Evolutionary conservation across 2,329 filamentous ascomycete genomes (phyloP), one percentile per base, ranked within the genome.

Genomic region (Beauveria varroae): DNA sequence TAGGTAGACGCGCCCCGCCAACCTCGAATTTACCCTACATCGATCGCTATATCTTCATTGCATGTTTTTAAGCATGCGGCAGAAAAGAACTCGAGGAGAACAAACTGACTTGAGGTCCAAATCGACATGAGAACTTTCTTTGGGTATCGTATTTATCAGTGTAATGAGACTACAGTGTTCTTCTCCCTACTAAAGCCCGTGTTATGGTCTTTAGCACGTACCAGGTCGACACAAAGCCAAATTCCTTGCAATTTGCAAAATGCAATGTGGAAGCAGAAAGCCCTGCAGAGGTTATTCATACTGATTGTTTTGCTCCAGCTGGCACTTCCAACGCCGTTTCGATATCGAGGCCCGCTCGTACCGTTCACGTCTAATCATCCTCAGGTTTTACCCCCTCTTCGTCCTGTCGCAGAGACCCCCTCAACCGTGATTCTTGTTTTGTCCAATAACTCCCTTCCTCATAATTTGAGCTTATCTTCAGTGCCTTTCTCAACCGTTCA

Each of bases 371-470:
- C 20, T 55, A 61, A 24, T 51, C 52, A 8, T 58, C 63, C 16
- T 70, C 67, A 30, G 51, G 67, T 9, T 78, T 54, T 3, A 14
- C 4, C n/a, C 14, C 41, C 16, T 46, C 75, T 6, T 67, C 66
- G 18, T 79, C 76, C 43, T 74, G 74, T 52, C 80, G 78, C 16
- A 78, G 61, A 5, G 76, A 72, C 59, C 74, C 76, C 58, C 78
- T 77, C 56, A 81, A 60, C 64, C 87, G 80, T 74, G 93, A 90
- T 70, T 95, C 91, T 72, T 96, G 89, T 65, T 85, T 87, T 76
- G 85, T 87, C 90, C 91, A 95, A 73, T 96, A 90, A 55, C 87
- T 84, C 6, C 91, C 92, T 73, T 96, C 91, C 71, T 93, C 87
- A 68, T 95, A 95, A 72, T 93, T 83, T 71, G 88, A 87, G 70